Percentiles rank a stretch among this genome's conserved stretches.
Evolutionary conservation across 1,139 yeast genomes (phyloP).

Genomic region (Suhomyces taliae): DNA sequence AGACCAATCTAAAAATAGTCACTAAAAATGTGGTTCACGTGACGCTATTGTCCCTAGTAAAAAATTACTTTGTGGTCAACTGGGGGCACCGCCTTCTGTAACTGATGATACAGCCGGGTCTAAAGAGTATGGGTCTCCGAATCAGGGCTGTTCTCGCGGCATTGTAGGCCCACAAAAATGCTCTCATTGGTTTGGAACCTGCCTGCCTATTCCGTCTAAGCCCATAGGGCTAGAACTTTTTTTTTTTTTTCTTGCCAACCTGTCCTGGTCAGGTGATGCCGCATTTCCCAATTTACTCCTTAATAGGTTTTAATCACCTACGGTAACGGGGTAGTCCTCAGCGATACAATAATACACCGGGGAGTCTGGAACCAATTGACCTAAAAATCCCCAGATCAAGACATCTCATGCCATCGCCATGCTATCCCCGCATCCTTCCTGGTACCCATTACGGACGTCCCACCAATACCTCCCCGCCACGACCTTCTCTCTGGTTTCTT

Average conservation of each 20-base stretch:
- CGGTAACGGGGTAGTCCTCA: neutral
- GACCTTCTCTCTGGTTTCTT: neutral
- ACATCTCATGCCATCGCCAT: too few species aligned
- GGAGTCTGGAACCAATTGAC: neutral
- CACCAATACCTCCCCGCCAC: neutral
- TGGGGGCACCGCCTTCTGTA: neutral
- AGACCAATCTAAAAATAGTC: neutral
- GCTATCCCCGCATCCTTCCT: too few species aligned
- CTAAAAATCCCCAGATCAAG: too few species aligned
- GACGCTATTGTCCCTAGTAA: neutral
- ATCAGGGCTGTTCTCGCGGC: neutral
- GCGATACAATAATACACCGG: neutral
- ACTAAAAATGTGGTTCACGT: neutral
- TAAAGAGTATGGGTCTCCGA: too few species aligned
- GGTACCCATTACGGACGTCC: too few species aligned
- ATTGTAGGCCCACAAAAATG: neutral
- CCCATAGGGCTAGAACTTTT: conserved; percentile 2
- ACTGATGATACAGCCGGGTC: neutral
- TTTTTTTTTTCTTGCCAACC: too few species aligned
- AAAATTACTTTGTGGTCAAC: too few species aligned
- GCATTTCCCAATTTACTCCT: neutral
- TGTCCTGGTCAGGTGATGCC: neutral
- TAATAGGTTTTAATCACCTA: neutral
- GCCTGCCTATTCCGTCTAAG: neutral
- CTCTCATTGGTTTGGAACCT: neutral